Percentiles rank a stretch among this genome's conserved stretches.
Evolutionary conservation across 2,329 filamentous ascomycete genomes (phyloP).

Genomic region (Hortaea sp.): DNA sequence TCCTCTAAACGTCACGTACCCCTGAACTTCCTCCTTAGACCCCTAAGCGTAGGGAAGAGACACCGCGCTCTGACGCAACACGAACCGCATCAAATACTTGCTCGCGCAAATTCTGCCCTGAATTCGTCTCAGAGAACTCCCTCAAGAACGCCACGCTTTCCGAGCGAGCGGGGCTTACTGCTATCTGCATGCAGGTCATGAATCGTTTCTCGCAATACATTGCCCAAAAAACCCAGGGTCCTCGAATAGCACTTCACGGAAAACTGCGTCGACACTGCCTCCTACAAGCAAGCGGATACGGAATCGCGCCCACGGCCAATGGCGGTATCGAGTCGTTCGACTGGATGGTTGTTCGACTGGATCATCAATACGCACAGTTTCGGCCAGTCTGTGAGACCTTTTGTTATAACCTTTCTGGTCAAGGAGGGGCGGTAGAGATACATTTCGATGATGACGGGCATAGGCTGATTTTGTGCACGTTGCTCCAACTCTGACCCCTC

Average conservation of each 20-base stretch:
- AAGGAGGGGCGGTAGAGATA: conserved; percentile 74
- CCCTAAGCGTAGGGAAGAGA: conserved; percentile 81
- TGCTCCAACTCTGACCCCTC: neutral
- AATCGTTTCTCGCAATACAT: conserved; percentile 43
- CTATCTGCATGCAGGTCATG: conserved; percentile 66
- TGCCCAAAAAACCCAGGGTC: conserved; percentile 16
- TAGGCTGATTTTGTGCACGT: conserved; percentile 61
- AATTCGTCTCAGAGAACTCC: conserved; percentile 65
- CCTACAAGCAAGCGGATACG: conserved; percentile 38
- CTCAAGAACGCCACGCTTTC: conserved; percentile 67
- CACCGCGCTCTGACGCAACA: conserved; percentile 60
- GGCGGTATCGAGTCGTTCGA: conserved; percentile 53
- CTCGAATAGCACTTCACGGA: conserved; percentile 7
- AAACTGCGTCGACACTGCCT: conserved; percentile 17
- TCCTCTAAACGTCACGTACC: conserved; percentile 64
- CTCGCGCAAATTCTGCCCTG: conserved; percentile 59
- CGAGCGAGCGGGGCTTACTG: conserved; percentile 52
- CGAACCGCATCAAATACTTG: conserved; percentile 58
- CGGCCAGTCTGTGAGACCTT: conserved; percentile 90
- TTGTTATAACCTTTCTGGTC: conserved; percentile 91
- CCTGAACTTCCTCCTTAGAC: conserved; percentile 76
- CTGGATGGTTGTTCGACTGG: conserved; percentile 54
- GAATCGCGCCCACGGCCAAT: conserved; percentile 56
- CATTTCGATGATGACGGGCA: conserved; percentile 63
- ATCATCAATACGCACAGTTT: conserved; percentile 85